Base-by-base conservation (phyloP, 148 eudicot genomes). In the Vaccinium macrocarpon region DNA sequence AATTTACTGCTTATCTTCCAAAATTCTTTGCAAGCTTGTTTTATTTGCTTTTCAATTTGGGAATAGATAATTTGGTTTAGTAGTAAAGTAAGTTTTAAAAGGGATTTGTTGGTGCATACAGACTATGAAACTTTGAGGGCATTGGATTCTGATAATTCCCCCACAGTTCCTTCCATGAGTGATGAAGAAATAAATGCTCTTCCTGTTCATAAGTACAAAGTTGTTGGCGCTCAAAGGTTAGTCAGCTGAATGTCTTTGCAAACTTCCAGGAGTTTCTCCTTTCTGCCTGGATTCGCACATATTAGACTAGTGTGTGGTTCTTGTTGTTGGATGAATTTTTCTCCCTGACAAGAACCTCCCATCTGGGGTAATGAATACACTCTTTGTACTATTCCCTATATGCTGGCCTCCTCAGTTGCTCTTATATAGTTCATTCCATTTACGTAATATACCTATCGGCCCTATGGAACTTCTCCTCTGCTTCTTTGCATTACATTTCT, bases 101-200 rank as follows among this genome's bases (percentile, higher is more conserved):
- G 53, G 53, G 50, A 0, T 76, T 21, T 56, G 15, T 48, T 78
- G 53, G 32, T 19, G 57, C 73, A 21, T 87, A 88, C 91, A 95
- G 98, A 95, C 88, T 95, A 95, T 89, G 98, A 95, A 88, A 93
- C 98, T 68, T 83, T 95, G 76, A 91, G 98, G 81, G 97, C 97
- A 38, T 88, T 95, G 79, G 98, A 95, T 89, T 90, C 89, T 78
- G 98, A 95, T 83, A 93, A 94, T 91, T 88, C 84, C 64, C 95
- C 98, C 50, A 46, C 91, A 49, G 90, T 84, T 86, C 85, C 92
- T 73, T 93, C 98, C 76, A 94, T 96, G 98, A 96, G 93, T 35
- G 98, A 94, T 51, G 98, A 94, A 85, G 95, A 96, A 90, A 94
- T 96, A 84, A 94, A 93, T 86, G 87, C 92, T 79, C 97, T 95